These are phyloP conservation scores for Scedosporium apiospermum DNA, from an alignment of 2,329 filamentous ascomycete genomes.

Conservation along the genomic window DNA sequence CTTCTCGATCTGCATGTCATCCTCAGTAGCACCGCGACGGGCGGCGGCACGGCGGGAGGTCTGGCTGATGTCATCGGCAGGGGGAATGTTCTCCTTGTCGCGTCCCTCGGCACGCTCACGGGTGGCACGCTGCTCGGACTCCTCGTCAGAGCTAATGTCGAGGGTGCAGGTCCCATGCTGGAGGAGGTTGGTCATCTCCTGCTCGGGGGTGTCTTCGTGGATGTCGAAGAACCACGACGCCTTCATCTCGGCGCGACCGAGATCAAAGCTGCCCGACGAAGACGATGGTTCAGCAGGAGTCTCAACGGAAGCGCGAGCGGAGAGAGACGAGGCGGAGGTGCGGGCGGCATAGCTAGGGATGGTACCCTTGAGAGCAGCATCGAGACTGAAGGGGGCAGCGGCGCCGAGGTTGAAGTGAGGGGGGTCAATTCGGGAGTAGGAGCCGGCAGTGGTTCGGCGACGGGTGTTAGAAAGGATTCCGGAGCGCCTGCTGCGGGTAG, in stretches of 20 bases:
- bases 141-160: slow-evolving; percentile 85
- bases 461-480: slow-evolving; percentile 61
- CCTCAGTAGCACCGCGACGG: slow-evolving; percentile 21
- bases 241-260: slow-evolving; percentile 41
- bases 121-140: slow-evolving; percentile 46
- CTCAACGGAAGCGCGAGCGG: slow-evolving; percentile 19
- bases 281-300: slow-evolving; percentile 11
- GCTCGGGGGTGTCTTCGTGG: slow-evolving; percentile 81
- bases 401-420: slow-evolving; percentile 46
- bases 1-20: slow-evolving; percentile 54
- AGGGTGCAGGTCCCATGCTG: slow-evolving; percentile 81
- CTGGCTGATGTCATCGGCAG: slow-evolving; percentile 54
- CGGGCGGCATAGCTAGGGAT: slow-evolving; percentile 51
- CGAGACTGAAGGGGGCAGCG: slow-evolving; percentile 68
- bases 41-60: slow-evolving; percentile 30
- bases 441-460: slow-evolving; percentile 41
- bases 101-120: slow-evolving; percentile 48
- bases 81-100: slow-evolving; percentile 92
- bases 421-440: slow-evolving; percentile 61
- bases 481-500: slow-evolving; percentile 59
- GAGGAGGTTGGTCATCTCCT: slow-evolving; percentile 86
- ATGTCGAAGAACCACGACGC: slow-evolving; percentile 87
- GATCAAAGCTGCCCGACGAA: slow-evolving; percentile 11
- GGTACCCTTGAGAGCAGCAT: slow-evolving; percentile 72
- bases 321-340: slow-evolving; percentile 18